Evolutionary conservation across 768 basidiomycete species (phyloP).

Genomic region (Leccinum subtestaceum): DNA sequence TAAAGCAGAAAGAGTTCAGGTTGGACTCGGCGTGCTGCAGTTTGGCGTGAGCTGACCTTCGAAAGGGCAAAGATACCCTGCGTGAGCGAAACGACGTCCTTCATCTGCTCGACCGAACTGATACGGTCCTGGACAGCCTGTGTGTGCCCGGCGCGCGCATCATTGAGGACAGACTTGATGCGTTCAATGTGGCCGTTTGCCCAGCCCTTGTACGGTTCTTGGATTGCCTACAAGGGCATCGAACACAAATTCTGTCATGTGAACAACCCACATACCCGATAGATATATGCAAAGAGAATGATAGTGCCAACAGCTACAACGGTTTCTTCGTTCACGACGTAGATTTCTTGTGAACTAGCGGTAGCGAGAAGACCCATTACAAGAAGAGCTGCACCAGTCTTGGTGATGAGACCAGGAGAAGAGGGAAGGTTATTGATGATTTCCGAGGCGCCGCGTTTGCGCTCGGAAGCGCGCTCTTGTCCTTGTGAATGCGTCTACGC

Average conservation of each 20-base stretch:
- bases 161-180: constrained; percentile 77
- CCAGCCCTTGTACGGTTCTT: constrained; percentile 90
- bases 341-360: no score
- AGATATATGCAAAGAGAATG: constrained; percentile 80
- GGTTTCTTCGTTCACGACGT: constrained; percentile 76
- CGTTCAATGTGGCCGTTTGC: constrained; percentile 83
- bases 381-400: no score
- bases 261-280: constrained; percentile 52
- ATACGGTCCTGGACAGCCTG: constrained; percentile 93
- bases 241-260: constrained; percentile 3
- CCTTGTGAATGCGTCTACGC: no score
- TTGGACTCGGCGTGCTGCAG: background rate
- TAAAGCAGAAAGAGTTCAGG: background rate
- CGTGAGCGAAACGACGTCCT: constrained; percentile 91
- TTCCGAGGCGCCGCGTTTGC: no score
- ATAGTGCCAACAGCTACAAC: constrained; percentile 82
- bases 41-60: constrained; percentile 52
- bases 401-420: no score
- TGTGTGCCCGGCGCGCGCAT: constrained; percentile 85
- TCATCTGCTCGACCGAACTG: constrained; percentile 86
- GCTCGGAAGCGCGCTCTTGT: no score
- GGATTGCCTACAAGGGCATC: constrained; percentile 51
- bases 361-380: no score
- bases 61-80: constrained; percentile 88
- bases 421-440: no score